Evolutionary conservation across 2,329 filamentous ascomycete genomes (phyloP).

Genomic region (Arthrinium phaeospermum): DNA sequence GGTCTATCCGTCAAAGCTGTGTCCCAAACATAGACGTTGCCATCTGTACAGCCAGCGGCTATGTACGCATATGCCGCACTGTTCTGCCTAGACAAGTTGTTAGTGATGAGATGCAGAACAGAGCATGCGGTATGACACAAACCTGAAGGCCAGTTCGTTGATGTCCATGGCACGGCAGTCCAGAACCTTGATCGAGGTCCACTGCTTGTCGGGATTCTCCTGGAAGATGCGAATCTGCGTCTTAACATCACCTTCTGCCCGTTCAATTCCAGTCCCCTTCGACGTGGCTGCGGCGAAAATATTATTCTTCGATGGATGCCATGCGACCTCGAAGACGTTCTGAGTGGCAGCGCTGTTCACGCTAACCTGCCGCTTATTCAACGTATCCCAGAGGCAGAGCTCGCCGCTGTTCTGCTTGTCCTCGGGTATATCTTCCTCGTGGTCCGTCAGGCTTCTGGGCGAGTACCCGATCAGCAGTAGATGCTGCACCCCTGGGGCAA

Average conservation of each 20-base stretch:
- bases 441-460: conserved; percentile 56
- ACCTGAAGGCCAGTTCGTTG: conserved; percentile 65
- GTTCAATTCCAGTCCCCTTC: conserved; percentile 45
- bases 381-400: conserved; percentile 64
- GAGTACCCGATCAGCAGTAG: conserved; percentile 68
- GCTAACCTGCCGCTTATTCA: conserved; percentile 48
- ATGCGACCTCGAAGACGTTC: conserved; percentile 69
- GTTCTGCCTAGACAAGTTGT: conserved; percentile 50
- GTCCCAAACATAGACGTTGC: conserved; percentile 68
- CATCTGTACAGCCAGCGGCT: conserved; percentile 67
- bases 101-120: not conserved
- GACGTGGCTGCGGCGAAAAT: conserved; percentile 65
- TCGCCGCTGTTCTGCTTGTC: conserved; percentile 64
- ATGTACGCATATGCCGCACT: conserved; percentile 56
- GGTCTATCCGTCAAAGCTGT: conserved; percentile 58
- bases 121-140: conserved; percentile 26
- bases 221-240: conserved; percentile 66
- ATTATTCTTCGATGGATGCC: conserved; percentile 60
- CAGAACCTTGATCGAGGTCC: conserved; percentile 56
- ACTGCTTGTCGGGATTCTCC: conserved; percentile 41
- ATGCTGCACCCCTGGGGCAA: conserved; percentile 49
- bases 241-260: conserved; percentile 49
- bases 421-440: conserved; percentile 64
- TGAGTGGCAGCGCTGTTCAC: conserved; percentile 58
- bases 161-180: conserved; percentile 67